Evolutionary conservation across 495 filamentous ascomycete genomes (phyloP), one percentile per base, ranked within the genome.

Genomic region (Parathielavia hyrcaniae): DNA sequence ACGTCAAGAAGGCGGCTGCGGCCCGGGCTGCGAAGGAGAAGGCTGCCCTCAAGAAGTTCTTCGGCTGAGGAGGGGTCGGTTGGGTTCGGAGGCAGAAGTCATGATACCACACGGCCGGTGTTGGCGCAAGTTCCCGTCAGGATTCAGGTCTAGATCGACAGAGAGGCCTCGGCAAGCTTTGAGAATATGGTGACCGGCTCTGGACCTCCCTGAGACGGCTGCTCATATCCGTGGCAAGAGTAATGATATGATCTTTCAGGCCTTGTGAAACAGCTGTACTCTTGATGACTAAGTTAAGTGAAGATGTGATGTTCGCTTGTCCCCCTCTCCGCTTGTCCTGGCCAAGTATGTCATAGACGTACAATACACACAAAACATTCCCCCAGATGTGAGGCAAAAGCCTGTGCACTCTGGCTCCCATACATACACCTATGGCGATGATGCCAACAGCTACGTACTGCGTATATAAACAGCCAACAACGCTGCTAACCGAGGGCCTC

Each of bases 1-100:
- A 77, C 51, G 84, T 91, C 30, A 95, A 92, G 81, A 85, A 86
- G 75, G 80, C 76, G 53, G 79, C 86, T 41, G 81, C 82, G 48
- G 88, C 83, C 51, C 81, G 86, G 64, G 77, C 82, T 60, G 86
- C 86, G 68, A 95, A 89, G 79, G 89, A 97, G 77, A 92, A 90
- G 78, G 87, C 84, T 35, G 87, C 86, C 30, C 93, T 90, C 67
- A 83, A 83, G 75, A 96, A 91, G 77, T 91, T 91, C 76, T 97
- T 97, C 66, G 68, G 60, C 14, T 79, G 48, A 53, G n/a, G 48
- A 53, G n/a, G n/a, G 2, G 20, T 9, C 11, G 23, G 16, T 4
- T 2, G 19, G 11, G 6, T 50, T 16, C 17, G 36, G 4, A 30
- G 26, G 30, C 41, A 5, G 23, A 30, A 36, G 20, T 41, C 4